Percentiles rank a stretch among this genome's conserved stretches.
Evolutionary conservation across 805 yeast genomes (phyloP).

Genomic region (Saturnispora diversa): DNA sequence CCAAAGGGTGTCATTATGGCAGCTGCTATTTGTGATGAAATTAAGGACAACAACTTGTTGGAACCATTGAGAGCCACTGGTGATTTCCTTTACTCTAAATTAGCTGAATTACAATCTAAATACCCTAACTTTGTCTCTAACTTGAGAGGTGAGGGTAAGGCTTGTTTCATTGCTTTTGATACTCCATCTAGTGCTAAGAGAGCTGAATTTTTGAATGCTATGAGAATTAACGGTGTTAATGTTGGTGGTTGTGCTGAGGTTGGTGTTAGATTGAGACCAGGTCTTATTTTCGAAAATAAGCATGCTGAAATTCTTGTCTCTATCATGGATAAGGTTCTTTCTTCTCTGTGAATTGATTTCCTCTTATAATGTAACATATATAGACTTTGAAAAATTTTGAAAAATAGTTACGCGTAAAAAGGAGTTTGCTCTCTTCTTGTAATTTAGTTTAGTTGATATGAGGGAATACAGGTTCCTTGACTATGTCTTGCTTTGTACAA

Average conservation of each 20-base stretch:
- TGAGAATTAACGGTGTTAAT: slow-evolving; percentile 63
- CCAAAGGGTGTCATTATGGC: slow-evolving; percentile 74
- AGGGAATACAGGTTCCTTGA: slow-evolving; percentile 28
- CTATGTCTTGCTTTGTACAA: slow-evolving; percentile 19
- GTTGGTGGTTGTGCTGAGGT: slow-evolving; percentile 80
- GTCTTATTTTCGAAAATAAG: slow-evolving; percentile 67
- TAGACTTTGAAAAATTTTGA: neutral
- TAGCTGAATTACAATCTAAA: slow-evolving; percentile 43
- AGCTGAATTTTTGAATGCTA: slow-evolving; percentile 50
- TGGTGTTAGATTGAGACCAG: slow-evolving; percentile 76
- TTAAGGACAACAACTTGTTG: slow-evolving; percentile 51
- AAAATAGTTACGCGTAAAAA: slow-evolving; percentile 6
- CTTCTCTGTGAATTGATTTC: no score
- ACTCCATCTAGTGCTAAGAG: slow-evolving; percentile 46
- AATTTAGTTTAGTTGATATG: no score
- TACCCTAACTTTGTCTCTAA: slow-evolving; percentile 46
- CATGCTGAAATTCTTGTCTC: slow-evolving; percentile 64
- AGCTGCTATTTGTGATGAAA: slow-evolving; percentile 62
- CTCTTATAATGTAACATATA: slow-evolving; percentile 15
- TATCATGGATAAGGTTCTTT: slow-evolving; percentile 32
- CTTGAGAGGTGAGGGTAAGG: slow-evolving; percentile 68
- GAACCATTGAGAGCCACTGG: slow-evolving; percentile 55
- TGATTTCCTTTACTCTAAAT: slow-evolving; percentile 50
- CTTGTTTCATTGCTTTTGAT: slow-evolving; percentile 81
- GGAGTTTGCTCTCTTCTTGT: no score